Evolutionary conservation across 192 early-diverging fungal species (phyloP).

Genomic region (Umbelopsis isabellina): DNA sequence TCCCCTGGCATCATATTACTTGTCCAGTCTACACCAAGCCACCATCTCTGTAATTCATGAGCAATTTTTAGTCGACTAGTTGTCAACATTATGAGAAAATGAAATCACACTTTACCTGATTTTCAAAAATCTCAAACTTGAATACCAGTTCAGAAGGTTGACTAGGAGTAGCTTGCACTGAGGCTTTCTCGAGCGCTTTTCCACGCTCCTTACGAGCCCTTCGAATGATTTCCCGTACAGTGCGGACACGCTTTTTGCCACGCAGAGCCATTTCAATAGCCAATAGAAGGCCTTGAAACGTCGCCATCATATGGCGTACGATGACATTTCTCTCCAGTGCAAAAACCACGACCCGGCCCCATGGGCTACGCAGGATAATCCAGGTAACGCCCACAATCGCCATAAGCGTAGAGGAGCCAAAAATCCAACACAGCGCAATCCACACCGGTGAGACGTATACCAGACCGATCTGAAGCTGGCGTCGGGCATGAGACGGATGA

Average conservation of each 20-base stretch:
- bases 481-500: slow-evolving; percentile 18
- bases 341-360: slow-evolving; percentile 19
- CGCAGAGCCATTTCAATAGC: slow-evolving; percentile 18
- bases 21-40: slow-evolving; percentile 61
- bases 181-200: slow-evolving; percentile 15
- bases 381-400: slow-evolving; percentile 21
- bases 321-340: slow-evolving; percentile 11
- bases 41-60: slow-evolving; percentile 47
- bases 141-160: slow-evolving; percentile 34
- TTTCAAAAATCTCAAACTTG: slow-evolving; percentile 42
- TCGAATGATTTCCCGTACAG: slow-evolving; percentile 15
- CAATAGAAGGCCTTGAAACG: neutral
- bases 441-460: slow-evolving; percentile 31
- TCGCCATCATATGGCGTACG: slow-evolving; percentile 19
- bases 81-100: no score
- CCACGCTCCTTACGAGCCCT: slow-evolving; percentile 27
- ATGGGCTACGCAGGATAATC: slow-evolving; percentile 25
- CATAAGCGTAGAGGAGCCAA: slow-evolving; percentile 14
- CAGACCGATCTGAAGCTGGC: slow-evolving; percentile 24
- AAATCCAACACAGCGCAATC: slow-evolving; percentile 12
- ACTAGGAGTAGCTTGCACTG: neutral
- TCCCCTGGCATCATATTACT: slow-evolving; percentile 60
- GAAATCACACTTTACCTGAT: slow-evolving; percentile 27
- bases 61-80: neutral
- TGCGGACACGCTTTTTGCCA: neutral